Evolutionary conservation across 2,329 filamentous ascomycete species (phyloP).

Genomic region (Lachnellula occidentalis): DNA sequence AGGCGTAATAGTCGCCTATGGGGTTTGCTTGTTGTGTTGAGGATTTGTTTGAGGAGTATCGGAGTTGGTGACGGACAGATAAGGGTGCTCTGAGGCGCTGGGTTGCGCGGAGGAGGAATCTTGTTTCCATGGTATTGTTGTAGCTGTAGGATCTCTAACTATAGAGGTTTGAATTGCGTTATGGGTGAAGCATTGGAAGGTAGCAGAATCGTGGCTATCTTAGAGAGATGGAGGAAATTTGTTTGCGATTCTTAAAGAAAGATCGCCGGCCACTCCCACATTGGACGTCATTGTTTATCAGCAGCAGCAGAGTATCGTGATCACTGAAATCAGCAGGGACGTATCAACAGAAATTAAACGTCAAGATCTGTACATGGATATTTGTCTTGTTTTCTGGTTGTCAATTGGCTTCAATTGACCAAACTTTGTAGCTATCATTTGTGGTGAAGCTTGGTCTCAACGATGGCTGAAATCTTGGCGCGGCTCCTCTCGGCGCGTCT

Average conservation of each 20-base stretch:
- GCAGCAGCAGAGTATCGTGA: constrained; percentile 14
- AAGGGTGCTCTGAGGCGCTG: constrained; percentile 16
- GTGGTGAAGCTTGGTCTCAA: background rate
- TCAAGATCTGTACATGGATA: no score
- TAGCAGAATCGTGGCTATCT: background rate
- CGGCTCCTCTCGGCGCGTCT: constrained; percentile 1
- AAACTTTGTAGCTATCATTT: background rate
- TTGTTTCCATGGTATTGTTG: constrained; percentile 21
- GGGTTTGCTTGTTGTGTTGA: constrained; percentile 35
- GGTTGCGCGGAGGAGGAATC: constrained; percentile 21
- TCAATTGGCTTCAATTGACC: background rate
- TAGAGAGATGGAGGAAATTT: background rate
- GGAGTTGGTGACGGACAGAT: constrained; percentile 10
- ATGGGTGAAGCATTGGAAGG: constrained; percentile 21
- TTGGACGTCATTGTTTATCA: constrained; percentile 19
- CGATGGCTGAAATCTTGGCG: no score
- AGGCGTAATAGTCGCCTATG: constrained; percentile 54
- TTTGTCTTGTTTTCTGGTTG: background rate
- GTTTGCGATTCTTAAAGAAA: constrained; percentile 2
- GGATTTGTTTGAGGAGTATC: constrained; percentile 15
- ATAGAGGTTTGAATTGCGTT: constrained; percentile 6
- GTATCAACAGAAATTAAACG: background rate
- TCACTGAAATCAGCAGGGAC: background rate
- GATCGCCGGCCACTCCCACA: constrained; percentile 6
- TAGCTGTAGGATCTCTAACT: background rate